These are phyloP conservation scores for Moesziomyces aphidis DNA, from an alignment of 1,284 basidiomycete genomes.

Conservation along the genomic window DNA sequence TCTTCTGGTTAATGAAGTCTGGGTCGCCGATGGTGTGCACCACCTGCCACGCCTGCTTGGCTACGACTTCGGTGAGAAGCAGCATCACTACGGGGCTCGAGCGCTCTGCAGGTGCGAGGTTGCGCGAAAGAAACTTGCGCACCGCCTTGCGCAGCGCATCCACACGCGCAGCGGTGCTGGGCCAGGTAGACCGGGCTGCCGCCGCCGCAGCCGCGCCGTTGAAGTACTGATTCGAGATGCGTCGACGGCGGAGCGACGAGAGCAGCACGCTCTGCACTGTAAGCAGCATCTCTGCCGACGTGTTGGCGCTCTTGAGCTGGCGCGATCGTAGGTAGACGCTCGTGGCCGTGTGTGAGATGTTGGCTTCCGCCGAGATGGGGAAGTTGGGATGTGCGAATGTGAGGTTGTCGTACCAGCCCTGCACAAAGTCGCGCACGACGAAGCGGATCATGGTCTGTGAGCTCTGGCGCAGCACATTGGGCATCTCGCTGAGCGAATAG, in stretches of 20 bases:
- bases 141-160: constrained; percentile 54
- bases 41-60: constrained; percentile 60
- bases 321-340: constrained; percentile 47
- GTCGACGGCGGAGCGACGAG: constrained; percentile 44
- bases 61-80: constrained; percentile 55
- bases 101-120: constrained; percentile 43
- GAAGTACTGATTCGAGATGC: constrained; percentile 12
- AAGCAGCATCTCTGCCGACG: constrained; percentile 53
- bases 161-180: constrained; percentile 47
- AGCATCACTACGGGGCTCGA: constrained; percentile 47
- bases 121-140: constrained; percentile 47
- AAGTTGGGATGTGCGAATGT: constrained; percentile 57
- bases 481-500: constrained; percentile 36
- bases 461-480: constrained; percentile 35
- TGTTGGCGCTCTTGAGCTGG: constrained; percentile 47
- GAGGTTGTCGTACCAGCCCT: constrained; percentile 57
- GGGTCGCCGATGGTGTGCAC: constrained; percentile 56
- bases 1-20: constrained; percentile 60
- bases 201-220: constrained; percentile 6
- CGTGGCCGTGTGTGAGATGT: constrained; percentile 49
- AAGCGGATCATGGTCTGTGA: constrained; percentile 45
- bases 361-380: constrained; percentile 46
- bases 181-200: constrained; percentile 37
- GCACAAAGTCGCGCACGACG: constrained; percentile 58
- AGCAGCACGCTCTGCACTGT: constrained; percentile 57